These are phyloP conservation scores for Acanthamoeba sp. DNA, from an alignment of 208 protist species.

Conservation along the genomic window DNA sequence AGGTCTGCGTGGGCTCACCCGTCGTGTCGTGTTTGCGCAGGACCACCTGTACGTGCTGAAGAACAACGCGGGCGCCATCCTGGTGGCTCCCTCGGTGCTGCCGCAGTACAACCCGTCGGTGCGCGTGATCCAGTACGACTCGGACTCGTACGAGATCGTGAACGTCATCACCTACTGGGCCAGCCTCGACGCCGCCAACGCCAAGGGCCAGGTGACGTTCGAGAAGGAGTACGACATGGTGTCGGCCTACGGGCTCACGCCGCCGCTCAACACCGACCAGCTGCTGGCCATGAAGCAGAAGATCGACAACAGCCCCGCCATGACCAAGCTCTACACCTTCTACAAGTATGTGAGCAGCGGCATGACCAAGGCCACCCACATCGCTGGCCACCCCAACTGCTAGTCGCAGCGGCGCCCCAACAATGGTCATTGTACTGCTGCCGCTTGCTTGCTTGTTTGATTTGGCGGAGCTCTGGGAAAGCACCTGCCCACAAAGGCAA, in stretches of 20 bases:
- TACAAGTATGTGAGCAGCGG: slow-evolving; percentile 53
- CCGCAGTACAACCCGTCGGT: slow-evolving; percentile 37
- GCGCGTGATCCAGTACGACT: slow-evolving; percentile 37
- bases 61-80: neutral
- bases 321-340: slow-evolving; percentile 4
- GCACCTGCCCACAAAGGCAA: too few relatives aligned
- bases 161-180: slow-evolving; percentile 53
- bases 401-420: neutral
- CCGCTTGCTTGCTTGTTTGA: too few relatives aligned
- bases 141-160: neutral
- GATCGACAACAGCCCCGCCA: neutral
- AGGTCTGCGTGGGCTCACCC: too few relatives aligned
- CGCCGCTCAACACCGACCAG: neutral
- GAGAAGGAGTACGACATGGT: slow-evolving; percentile 46
- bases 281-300: neutral
- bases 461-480: too few relatives aligned
- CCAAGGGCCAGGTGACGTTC: neutral
- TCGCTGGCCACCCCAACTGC: neutral
- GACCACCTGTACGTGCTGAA: slow-evolving; percentile 43
- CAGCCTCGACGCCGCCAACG: slow-evolving; percentile 45
- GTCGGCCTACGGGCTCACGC: slow-evolving; percentile 1
- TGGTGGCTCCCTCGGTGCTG: slow-evolving; percentile 36
- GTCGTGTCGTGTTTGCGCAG: neutral
- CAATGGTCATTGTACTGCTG: too few relatives aligned
- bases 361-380: slow-evolving; percentile 6